Evolutionary conservation across 805 yeast genomes (phyloP), one percentile per base, ranked within the genome.

Genomic region (Lipomyces lipofer): DNA sequence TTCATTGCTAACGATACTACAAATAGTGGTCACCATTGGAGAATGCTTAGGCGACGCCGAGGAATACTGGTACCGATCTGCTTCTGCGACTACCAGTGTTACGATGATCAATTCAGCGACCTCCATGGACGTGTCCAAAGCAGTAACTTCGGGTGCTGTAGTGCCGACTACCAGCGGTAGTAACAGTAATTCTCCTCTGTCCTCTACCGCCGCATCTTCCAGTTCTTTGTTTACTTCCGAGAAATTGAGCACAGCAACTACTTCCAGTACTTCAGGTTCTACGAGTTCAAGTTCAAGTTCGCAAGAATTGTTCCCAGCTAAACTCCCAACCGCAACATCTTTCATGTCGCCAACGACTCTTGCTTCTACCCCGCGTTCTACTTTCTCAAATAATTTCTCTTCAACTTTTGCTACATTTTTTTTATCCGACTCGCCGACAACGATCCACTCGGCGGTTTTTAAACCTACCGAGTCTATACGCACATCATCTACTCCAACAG

Each of bases 31-130:
- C 7, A 55, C 59, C 3, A 52, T 55, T n/a, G 59, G 59, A 13
- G 56, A 55, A 25, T 55, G 59, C 21, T 35, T 55, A n/a, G 47
- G 43, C 7, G 59, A 55, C 47, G 52, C 55, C 4, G 48, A 51
- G 28, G 39, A 36, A 40, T 22, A 51, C 43, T 55, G 59, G 59
- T 56, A 54, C 27, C 39, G 58, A 27, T 47, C 57, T 10, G 19
- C 15, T 40, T n/a, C n/a, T n/a, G n/a, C n/a, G 25, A 17, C 38
- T 12, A 3, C 22, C n/a, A n/a, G n/a, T n/a, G n/a, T n/a, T 35
- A n/a, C n/a, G n/a, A n/a, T n/a, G n/a, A n/a, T n/a, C n/a, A n/a
- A n/a, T n/a, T n/a, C n/a, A n/a, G n/a, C 40, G 8, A 7, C 19
- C 17, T 35, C 40, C 19, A 15, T 35, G 13, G 8, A n/a, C 17